Evolutionary conservation across 2,329 filamentous ascomycete species (phyloP), one percentile per base, ranked within the genome.

Genomic region (Penicillium sclerotiorum): DNA sequence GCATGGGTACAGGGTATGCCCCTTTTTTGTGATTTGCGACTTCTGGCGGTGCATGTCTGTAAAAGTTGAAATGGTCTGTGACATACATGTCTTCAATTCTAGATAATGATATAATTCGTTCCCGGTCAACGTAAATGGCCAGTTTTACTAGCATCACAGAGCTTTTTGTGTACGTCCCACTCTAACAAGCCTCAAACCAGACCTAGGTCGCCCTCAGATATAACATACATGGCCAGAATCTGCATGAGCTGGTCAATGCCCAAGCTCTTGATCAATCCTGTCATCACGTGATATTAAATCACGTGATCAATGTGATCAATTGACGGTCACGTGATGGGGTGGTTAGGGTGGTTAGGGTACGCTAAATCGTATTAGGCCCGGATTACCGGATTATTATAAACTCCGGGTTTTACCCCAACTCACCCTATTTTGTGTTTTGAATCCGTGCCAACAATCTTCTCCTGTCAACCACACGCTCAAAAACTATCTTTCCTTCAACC

Each of bases 1-100:
- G 38, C 21, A 53, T 39, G 50, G 47, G 48, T 50, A 41, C 48
- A 32, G 33, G 35, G 50, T 47, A 33, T 28, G 25, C 44, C 23
- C 33, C 15, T 38, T 46, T 27, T 37, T 25, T 23, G 11, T 33
- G 15, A 17, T 28, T 9, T 39, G 20, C 43, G 35, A 28, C 18
- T 21, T 43, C 32, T 25, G 43, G 43, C 33, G 43, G 32, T 46
- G 33, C 43, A 46, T 38, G 11, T 22, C 20, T 46, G 43, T 37
- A 46, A 46, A 46, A 46, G 35, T 28, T 38, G 43, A 23, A 20
- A 33, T 18, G 25, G 12, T 37, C 27, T 46, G 43, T 46, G 17
- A 39, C 15, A 46, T 39, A 46, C 33, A 36, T 36, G 8, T 4
- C 20, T 27, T 41, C 6, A 20, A 23, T 21, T 27, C 35, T 37